These are phyloP conservation scores for Pharus latifolius DNA, from an alignment of 176 grass and related monocot genomes.

Conservation along the genomic window DNA sequence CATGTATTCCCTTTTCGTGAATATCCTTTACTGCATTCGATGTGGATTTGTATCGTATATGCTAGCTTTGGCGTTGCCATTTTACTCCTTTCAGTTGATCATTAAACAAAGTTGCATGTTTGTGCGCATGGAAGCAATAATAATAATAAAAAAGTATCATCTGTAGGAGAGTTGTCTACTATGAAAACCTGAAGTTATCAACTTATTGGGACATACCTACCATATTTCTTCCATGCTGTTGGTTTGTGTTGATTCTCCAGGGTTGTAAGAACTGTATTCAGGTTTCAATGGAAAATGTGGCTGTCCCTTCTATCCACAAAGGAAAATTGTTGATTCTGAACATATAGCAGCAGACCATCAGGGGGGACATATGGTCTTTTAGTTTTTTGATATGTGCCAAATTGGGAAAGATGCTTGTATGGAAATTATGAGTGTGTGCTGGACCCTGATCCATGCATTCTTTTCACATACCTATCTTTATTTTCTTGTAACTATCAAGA, in stretches of 20 bases:
- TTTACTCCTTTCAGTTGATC: background rate
- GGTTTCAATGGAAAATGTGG: no score
- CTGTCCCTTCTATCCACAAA: no score
- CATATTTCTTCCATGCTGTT: background rate
- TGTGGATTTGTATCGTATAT: no score
- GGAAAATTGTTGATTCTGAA: no score
- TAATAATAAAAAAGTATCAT: background rate
- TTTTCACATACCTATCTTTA: no score
- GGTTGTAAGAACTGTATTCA: no score
- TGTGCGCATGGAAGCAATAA: background rate
- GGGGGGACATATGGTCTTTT: background rate
- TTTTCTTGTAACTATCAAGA: background rate
- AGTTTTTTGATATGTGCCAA: no score
- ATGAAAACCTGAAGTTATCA: no score
- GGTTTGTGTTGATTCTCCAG: no score
- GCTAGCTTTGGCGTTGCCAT: no score
- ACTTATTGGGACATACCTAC: background rate
- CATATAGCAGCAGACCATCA: background rate
- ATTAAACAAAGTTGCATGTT: background rate
- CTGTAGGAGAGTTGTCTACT: no score
- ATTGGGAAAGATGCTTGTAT: background rate
- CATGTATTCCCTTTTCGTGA: background rate
- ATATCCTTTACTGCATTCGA: background rate
- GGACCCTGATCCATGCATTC: background rate
- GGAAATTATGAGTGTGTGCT: background rate